phyloP scores from a whole-genome alignment of 441 rosid genomes.

The Populus hybrid region DNA sequence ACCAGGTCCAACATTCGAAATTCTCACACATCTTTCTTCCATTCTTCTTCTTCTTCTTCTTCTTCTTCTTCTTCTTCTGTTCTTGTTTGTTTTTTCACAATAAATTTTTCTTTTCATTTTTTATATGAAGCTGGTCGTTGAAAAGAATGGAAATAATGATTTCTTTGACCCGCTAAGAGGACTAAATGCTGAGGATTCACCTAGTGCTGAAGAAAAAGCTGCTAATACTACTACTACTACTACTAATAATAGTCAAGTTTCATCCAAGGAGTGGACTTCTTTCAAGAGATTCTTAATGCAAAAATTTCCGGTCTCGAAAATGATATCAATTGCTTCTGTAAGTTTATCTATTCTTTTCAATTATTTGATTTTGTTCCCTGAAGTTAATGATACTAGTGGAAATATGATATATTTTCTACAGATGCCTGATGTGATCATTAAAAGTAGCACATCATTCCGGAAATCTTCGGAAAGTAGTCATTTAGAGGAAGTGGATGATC shows the following conservation, averaged over 20 bases:
- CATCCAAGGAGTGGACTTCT: conserved; percentile 67
- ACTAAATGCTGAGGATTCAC: conserved; percentile 25
- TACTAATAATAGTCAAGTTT: conserved; percentile 25
- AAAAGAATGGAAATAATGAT: conserved; percentile 29
- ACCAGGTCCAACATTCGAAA: conserved; percentile 26
- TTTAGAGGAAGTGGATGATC: conserved; percentile 53
- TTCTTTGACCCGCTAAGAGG: conserved; percentile 84
- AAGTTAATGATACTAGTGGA: background rate
- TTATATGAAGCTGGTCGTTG: conserved; percentile 1
- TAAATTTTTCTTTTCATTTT: background rate
- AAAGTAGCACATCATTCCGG: conserved; percentile 48
- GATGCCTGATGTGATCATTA: conserved; percentile 64
- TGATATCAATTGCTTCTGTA: conserved; percentile 69
- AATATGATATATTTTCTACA: conserved; percentile 25
- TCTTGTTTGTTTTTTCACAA: background rate
- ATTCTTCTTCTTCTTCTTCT: background rate
- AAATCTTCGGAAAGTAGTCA: conserved; percentile 41
- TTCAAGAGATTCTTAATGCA: conserved; percentile 83
- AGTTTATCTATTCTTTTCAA: conserved; percentile 15
- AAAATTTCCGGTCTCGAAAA: conserved; percentile 79
- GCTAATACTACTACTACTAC: conserved; percentile 12
- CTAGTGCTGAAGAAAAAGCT: conserved; percentile 11
- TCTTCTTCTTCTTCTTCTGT: background rate
- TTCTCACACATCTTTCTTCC: background rate
- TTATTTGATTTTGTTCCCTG: background rate